Conservation (phyloP, 2,329 filamentous ascomycete genomes). For the Raffaelea deltoideospora region DNA sequence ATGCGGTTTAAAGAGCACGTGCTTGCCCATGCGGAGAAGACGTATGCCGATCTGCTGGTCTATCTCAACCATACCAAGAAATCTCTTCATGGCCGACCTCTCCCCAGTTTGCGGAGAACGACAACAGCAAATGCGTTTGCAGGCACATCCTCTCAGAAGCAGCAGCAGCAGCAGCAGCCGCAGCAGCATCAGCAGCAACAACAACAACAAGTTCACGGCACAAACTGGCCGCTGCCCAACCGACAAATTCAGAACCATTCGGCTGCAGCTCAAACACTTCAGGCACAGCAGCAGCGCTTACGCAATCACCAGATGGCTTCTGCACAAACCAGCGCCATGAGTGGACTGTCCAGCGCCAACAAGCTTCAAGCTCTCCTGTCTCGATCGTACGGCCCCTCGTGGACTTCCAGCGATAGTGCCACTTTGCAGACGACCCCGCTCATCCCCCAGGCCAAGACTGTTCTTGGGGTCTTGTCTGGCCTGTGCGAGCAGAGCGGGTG, state of each 20-base stretch:
- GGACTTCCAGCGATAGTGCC: slow-evolving; percentile 6
- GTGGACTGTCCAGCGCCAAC: not conserved
- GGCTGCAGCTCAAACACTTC: not conserved
- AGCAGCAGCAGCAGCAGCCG: slow-evolving; percentile 5
- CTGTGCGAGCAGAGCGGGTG: slow-evolving; percentile 68
- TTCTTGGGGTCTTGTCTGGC: slow-evolving; percentile 55
- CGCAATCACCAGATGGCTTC: too few relatives aligned
- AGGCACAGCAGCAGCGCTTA: not conserved
- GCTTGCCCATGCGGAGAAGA: slow-evolving; percentile 53
- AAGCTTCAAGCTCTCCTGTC: slow-evolving; percentile 4
- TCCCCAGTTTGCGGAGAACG: slow-evolving; percentile 21
- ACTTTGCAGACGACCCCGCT: slow-evolving; percentile 19
- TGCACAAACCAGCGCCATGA: too few relatives aligned
- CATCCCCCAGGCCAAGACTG: slow-evolving; percentile 43
- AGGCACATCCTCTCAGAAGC: slow-evolving; percentile 27
- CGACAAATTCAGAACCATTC: not conserved
- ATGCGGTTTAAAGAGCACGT: slow-evolving; percentile 50
- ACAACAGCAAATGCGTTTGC: too few relatives aligned
- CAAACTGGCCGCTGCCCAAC: not conserved
- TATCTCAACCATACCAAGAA: slow-evolving; percentile 47
- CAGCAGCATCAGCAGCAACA: slow-evolving; percentile 1
- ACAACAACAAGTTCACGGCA: not conserved
- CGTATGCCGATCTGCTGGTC: slow-evolving; percentile 56
- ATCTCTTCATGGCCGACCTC: slow-evolving; percentile 22
- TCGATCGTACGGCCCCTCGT: slow-evolving; percentile 5